phyloP scores from a whole-genome alignment of 345 rosid genomes.

The Heritiera fomes region DNA sequence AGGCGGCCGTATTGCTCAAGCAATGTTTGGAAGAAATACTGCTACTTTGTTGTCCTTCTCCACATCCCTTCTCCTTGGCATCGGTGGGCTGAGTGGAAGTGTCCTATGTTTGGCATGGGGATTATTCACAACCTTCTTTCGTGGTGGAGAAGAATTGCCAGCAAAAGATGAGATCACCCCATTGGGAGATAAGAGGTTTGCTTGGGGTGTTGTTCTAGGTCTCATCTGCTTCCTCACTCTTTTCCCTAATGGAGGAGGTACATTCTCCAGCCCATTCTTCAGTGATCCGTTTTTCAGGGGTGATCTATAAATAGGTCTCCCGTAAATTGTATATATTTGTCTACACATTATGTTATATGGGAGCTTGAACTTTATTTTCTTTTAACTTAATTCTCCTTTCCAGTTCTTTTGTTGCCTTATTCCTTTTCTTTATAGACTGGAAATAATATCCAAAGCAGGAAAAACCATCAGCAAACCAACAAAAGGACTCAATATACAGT shows the following conservation, averaged over 20 bases:
- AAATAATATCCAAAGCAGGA: too few relatives aligned
- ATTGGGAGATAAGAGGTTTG: slow-evolving; percentile 63
- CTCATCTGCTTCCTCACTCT: slow-evolving; percentile 93
- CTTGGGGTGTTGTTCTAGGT: slow-evolving; percentile 82
- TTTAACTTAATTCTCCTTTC: too few relatives aligned
- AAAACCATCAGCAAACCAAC: too few relatives aligned
- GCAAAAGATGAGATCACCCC: slow-evolving; percentile 88
- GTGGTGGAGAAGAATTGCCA: slow-evolving; percentile 87
- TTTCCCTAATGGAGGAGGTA: slow-evolving; percentile 88
- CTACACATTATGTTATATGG: too few relatives aligned
- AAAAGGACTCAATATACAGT: too few relatives aligned
- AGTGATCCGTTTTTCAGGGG: slow-evolving; percentile 80
- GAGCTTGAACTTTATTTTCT: too few relatives aligned
- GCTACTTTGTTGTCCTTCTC: slow-evolving; percentile 68
- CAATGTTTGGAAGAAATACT: slow-evolving; percentile 85
- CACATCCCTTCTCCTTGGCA: slow-evolving; percentile 74
- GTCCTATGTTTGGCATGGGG: slow-evolving; percentile 92
- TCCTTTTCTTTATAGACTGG: too few relatives aligned
- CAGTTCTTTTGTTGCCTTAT: too few relatives aligned
- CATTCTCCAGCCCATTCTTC: slow-evolving; percentile 76
- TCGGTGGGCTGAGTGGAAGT: slow-evolving; percentile 85
- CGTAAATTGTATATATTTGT: too few relatives aligned
- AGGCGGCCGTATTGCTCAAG: slow-evolving; percentile 96
- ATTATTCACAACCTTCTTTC: slow-evolving; percentile 85
- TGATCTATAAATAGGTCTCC: slow-evolving; percentile 35